Percentiles rank a stretch among this genome's conserved stretches.
These are phyloP conservation scores for Calonectria hongkongensis DNA, from an alignment of 2,329 filamentous ascomycete genomes.

Conservation along the genomic window DNA sequence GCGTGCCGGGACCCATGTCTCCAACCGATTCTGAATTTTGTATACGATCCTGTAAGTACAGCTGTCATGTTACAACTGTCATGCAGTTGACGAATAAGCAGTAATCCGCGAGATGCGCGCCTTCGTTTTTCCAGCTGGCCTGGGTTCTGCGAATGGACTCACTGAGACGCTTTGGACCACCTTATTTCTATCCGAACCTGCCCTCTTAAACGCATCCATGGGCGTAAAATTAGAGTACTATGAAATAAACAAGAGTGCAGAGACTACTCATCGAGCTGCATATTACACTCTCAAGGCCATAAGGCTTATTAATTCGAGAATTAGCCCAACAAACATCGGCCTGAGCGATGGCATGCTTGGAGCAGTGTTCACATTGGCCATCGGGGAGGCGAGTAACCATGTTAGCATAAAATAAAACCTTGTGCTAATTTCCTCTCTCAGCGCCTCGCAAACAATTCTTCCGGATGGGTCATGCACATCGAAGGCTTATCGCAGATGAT, in stretches of 20 bases:
- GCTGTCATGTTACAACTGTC: background rate
- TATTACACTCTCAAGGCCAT: constrained; percentile 43
- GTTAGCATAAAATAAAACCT: rapidly evolving
- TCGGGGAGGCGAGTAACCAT: constrained; percentile 33
- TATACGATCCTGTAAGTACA: constrained; percentile 21
- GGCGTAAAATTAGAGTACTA: constrained; percentile 43
- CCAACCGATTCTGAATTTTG: background rate
- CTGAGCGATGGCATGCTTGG: constrained; percentile 47
- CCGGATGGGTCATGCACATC: constrained; percentile 41
- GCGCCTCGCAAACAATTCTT: constrained; percentile 43
- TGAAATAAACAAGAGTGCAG: background rate
- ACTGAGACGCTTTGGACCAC: constrained; percentile 42
- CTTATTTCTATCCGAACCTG: constrained; percentile 50
- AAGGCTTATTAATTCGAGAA: constrained; percentile 40
- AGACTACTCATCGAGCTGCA: background rate
- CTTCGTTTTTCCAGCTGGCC: constrained; percentile 41
- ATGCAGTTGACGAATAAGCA: background rate
- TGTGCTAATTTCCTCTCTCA: background rate
- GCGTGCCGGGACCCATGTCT: background rate
- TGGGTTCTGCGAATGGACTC: constrained; percentile 20
- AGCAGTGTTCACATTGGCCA: constrained; percentile 48
- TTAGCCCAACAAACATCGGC: constrained; percentile 15
- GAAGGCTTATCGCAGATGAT: constrained; percentile 45
- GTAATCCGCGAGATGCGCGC: constrained; percentile 43
- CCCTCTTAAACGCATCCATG: constrained; percentile 52